Evolutionary conservation across 768 basidiomycete species (phyloP), one percentile per base, ranked within the genome.

Genomic region (Cystofilobasidium macerans): DNA sequence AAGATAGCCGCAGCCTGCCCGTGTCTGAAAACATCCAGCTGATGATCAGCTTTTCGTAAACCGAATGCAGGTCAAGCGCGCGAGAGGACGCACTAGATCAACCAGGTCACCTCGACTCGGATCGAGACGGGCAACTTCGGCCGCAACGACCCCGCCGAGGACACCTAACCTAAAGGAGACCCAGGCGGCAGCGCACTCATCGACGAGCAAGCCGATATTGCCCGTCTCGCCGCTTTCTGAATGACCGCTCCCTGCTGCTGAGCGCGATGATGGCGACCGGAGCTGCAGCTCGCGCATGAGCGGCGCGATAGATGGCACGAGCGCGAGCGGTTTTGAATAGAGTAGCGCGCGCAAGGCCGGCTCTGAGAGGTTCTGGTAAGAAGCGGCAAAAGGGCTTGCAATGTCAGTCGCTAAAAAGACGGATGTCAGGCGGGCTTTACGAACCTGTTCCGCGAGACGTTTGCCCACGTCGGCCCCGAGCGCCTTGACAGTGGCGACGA

Each of bases 1-100:
- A 58, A 99, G 78, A 75, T 93, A 95, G 64, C 86, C 85, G 74
- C 93, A 97, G 8, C 95, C 95, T 0, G 88, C 81, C 60, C 90
- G 81, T 0, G 94, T 94, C 91, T 94, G 16, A n/a, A n/a, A n/a
- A n/a, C n/a, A n/a, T n/a, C n/a, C n/a, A n/a, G n/a, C n/a, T n/a
- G n/a, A n/a, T n/a, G n/a, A n/a, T n/a, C n/a, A n/a, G n/a, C n/a
- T n/a, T n/a, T n/a, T n/a, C n/a, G n/a, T n/a, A n/a, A n/a, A n/a
- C n/a, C n/a, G 48, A 51, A 6, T 7, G 6, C 14, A 26, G 28
- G 48, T 16, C 11, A 1, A 11, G 11, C 12, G 36, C 16, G 42
- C 9, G 42, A 13, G 42, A 13, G 14, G 42, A 69, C 76, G 38
- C 57, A 92, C 91, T 69, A 98, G 78, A 71, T 91, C 89, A 18